Base-by-base conservation (phyloP, 208 protist genomes). In the Hexamita inflata region DNA sequence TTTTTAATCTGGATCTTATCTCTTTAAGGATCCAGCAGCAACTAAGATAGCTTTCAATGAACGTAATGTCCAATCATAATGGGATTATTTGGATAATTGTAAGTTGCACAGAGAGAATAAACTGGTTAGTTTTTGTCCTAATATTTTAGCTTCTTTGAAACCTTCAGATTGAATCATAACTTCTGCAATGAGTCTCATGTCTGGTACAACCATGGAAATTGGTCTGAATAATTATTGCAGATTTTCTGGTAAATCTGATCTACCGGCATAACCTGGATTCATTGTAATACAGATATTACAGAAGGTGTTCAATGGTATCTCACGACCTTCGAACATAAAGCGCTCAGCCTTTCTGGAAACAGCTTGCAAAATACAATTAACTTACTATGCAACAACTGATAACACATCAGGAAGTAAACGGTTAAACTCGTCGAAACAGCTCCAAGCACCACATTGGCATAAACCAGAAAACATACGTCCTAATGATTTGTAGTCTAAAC, bases 311-410 rank as follows among this genome's bases (percentile, higher is more conserved):
- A 98, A 87, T 39, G 84, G 82, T 70, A 97, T 96, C 61, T 94
- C 88, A 73, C 91, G 87, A 19, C 76, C 83, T 85, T 26, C 90
- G 79, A 94, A 94, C 70, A 90, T 86, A 73, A 94, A 91, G 78
- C 88, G 87, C 58, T 87, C 82, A 81, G 90, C 90, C 84, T 92
- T 87, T 29, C 88, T 91, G 60, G 94, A 91, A 74, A 98, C 94
- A 41, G 90, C 89, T 78, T 89, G 83, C 73, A 86, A 82, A 80
- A 98, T 95, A 53, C 86, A 90, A 58, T 89, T 68, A 60, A 98
- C 94, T 82, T 97, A 92, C 87, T 96, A 92, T 53, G 94, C 93
- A 68, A 98, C 91, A 96, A 97, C 93, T 29, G 91, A 95, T 15
- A 98, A 85, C 81, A 98, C 94, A 86, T 97, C 93, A 42, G 95